These are phyloP conservation scores for Leccinum variabile DNA, from an alignment of 1,284 basidiomycete genomes.

Conservation along the genomic window DNA sequence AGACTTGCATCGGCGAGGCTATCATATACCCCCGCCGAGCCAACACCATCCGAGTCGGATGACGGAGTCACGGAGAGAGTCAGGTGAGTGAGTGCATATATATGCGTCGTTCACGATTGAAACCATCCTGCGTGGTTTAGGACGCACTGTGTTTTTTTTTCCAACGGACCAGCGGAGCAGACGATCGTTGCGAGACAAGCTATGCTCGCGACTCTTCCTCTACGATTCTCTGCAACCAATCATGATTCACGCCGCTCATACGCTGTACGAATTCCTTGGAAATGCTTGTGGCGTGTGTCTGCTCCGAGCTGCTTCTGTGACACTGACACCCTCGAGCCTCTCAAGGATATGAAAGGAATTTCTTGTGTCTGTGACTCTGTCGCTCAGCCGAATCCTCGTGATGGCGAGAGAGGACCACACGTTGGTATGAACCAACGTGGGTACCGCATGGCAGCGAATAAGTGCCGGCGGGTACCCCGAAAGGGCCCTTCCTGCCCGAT, in stretches of 20 bases:
- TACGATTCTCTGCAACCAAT: conserved; percentile 69
- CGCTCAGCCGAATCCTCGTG: no score
- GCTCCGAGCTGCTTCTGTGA: conserved; percentile 5
- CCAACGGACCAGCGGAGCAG: conserved; percentile 43
- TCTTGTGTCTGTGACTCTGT: not conserved
- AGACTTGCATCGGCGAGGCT: conserved; percentile 10
- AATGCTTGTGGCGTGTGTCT: conserved; percentile 55
- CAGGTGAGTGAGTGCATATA: conserved; percentile 21
- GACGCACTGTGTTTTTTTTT: conserved; percentile 11
- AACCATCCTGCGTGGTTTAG: conserved; percentile 10
- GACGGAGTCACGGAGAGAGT: conserved; percentile 12
- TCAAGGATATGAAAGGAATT: conserved; percentile 51
- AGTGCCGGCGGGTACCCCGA: no score
- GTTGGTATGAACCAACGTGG: no score
- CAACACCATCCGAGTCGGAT: not conserved
- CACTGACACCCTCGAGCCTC: conserved; percentile 28
- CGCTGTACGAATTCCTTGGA: conserved; percentile 68
- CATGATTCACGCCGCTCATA: conserved; percentile 57
- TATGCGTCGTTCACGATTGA: conserved; percentile 7
- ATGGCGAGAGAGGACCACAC: conserved; percentile 34
- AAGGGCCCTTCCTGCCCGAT: no score
- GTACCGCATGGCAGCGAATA: no score
- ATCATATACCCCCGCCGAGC: not conserved
- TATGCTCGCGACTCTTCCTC: conserved; percentile 55
- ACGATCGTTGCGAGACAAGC: conserved; percentile 54